A percentile compares a stretch with the other conserved stretches of the same genome.
phyloP scores from a whole-genome alignment of 495 filamentous ascomycete species.

The Lepraria neglecta region DNA sequence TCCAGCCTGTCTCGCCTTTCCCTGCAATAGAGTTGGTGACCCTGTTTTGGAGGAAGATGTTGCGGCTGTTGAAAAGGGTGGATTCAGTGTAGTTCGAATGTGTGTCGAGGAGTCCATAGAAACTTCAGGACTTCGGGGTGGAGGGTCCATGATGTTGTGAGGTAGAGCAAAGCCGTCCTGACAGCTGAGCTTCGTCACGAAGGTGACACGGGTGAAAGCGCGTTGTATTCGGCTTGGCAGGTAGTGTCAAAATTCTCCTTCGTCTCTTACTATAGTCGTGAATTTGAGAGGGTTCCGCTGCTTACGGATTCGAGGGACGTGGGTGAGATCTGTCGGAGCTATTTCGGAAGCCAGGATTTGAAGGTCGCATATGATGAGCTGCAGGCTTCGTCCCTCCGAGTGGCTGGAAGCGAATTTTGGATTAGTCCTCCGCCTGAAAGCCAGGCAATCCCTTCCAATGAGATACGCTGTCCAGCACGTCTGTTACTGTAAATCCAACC shows the following conservation, averaged over 20 bases:
- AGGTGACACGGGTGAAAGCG: slow-evolving; percentile 23
- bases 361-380: neutral
- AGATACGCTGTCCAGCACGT: too few species aligned
- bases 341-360: neutral
- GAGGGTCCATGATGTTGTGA: slow-evolving; percentile 12
- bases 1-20: slow-evolving; percentile 24
- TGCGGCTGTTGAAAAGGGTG: neutral
- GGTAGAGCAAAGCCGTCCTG: slow-evolving; percentile 5
- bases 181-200: slow-evolving; percentile 16
- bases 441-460: too few species aligned
- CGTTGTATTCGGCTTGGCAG: slow-evolving; percentile 9
- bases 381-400: neutral
- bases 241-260: neutral
- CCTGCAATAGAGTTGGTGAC: neutral
- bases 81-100: neutral
- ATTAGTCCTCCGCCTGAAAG: slow-evolving; percentile 27
- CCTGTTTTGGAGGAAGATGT: slow-evolving; percentile 4
- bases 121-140: neutral
- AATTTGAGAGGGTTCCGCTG: neutral
- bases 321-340: neutral
- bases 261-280: neutral
- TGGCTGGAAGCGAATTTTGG: slow-evolving; percentile 40
- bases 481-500: too few species aligned
- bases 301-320: slow-evolving; percentile 1
- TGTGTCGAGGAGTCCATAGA: neutral